Base-by-base conservation (phyloP, 768 basidiomycete genomes). In the Amanita rubescens region DNA sequence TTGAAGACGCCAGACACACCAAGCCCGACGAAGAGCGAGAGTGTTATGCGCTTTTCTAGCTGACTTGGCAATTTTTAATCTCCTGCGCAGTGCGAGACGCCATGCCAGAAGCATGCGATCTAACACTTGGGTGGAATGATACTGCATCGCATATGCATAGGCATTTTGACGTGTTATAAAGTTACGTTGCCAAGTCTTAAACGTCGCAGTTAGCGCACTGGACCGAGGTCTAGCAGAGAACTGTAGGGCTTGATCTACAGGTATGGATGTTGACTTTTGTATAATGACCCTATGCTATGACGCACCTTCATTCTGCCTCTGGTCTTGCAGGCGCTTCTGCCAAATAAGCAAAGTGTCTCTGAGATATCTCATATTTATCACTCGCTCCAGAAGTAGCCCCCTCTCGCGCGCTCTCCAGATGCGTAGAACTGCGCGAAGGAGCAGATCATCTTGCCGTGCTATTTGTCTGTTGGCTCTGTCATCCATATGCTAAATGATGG, bases 391-490 rank as follows among this genome's bases (percentile, higher is more conserved):
- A 25, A 82, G 70, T 47, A 66, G 71, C 27, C 82, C 83, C 8
- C 82, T 77, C 59, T 85, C 84, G 35, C 77, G 78, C 19, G 86
- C 82, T 59, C 77, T 84, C 85, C 86, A 85, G 3, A 87, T 76
- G 44, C 81, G 72, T 59, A 75, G 66, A 43, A 84, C 69, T 25
- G 81, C 85, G 42, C 77, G 75, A 27, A 87, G 55, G 19, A 86
- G 71, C 12, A 82, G 69, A 50, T 71, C 72, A 52, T 87, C 80
- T 60, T 80, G 82, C 41, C 81, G 73, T 43, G 70, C 69, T 11
- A 80, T 52, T 60, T 83, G 76, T 53, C 80, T 85, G 54, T 70
- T 65, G 10, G 80, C 86, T 25, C 78, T 79, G 51, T 62, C 71
- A 60, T 83, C 79, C 64, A 82, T 67, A 17, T 56, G 62, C 89